Evolutionary conservation across 495 filamentous ascomycete genomes (phyloP), one percentile per base, ranked within the genome.

Genomic region (Aspergillus hancockii): DNA sequence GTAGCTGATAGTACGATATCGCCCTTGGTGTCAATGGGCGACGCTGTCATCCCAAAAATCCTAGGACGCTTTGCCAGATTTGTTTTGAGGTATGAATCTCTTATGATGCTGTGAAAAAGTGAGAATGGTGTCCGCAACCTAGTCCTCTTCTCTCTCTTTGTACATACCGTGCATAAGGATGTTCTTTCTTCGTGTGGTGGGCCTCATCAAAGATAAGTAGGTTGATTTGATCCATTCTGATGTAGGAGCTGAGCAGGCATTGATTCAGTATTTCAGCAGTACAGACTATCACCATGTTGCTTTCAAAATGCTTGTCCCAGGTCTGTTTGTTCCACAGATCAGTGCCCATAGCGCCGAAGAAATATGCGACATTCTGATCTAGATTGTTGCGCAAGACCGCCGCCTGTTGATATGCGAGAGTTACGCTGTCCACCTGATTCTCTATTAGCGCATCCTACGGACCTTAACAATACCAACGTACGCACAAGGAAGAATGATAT

Each of bases 11-110:
- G 75, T 21, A 83, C 74, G 23, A 90, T 82, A 64, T 94, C 85
- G 0, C 81, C 79, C 63, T 89, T 87, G 3, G 88, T 85, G 76
- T 98, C 93, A n/a, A 98, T 88, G 2, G 94, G 94, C 10, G 93
- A 97, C 16, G 94, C 94, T 9, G 94, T 99, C 93, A 99, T 97
- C 18, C 93, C 94, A 65, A 99, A 90, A 22, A 99, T 86, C 56
- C 88, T 88, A 14, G 94, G 95, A 2, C 85, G 81, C 19, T 72
- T 77, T 1, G 71, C 64, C 1, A 60, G 46, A 68, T 75, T 67
- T 16, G 76, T 71, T 32, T 74, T 67, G 31, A 83, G 55, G 63
- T 97, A 98, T 58, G 88, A 90, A 38, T 97, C 90, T 63, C 89
- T 90, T 67, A 98, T 90, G 57, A 98, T 96, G 28, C 83, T 85